phyloP scores from a whole-genome alignment of 306 rosid genomes.

The Cicer yamashitae region DNA sequence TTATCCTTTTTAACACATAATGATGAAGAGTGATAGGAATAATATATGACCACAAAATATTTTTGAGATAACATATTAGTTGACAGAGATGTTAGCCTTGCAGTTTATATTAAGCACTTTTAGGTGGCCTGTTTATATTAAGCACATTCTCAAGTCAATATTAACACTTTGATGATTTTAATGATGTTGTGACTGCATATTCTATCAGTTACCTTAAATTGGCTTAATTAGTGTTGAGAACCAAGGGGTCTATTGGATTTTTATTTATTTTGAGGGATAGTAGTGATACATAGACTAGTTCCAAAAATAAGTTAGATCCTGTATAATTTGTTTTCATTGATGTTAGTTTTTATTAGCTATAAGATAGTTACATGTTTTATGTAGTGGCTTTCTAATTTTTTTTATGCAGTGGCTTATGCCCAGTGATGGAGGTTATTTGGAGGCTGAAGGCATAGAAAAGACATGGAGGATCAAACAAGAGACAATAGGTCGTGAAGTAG shows the following conservation, averaged over 20 bases:
- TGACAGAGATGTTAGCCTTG: background rate
- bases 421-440: constrained; percentile 79
- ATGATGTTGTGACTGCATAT: constrained; percentile 1
- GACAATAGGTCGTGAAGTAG: constrained; percentile 69
- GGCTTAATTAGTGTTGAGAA: constrained; percentile 19
- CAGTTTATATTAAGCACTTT: background rate
- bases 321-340: background rate
- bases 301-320: background rate
- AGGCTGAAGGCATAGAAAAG: constrained; percentile 87
- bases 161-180: background rate
- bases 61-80: constrained; percentile 2
- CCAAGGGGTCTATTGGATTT: constrained; percentile 10
- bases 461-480: constrained; percentile 81
- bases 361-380: constrained; percentile 27
- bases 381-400: constrained; percentile 8
- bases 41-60: background rate
- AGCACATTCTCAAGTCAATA: background rate
- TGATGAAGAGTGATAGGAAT: constrained; percentile 4
- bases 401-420: constrained; percentile 84
- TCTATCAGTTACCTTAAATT: background rate
- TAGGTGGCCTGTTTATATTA: background rate
- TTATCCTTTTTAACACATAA: constrained; percentile 1
- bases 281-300: background rate
- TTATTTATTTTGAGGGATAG: background rate
- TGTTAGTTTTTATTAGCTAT: constrained; percentile 6